Conservation (phyloP, 129 eudicot genomes). For the Glebionis coronaria region DNA sequence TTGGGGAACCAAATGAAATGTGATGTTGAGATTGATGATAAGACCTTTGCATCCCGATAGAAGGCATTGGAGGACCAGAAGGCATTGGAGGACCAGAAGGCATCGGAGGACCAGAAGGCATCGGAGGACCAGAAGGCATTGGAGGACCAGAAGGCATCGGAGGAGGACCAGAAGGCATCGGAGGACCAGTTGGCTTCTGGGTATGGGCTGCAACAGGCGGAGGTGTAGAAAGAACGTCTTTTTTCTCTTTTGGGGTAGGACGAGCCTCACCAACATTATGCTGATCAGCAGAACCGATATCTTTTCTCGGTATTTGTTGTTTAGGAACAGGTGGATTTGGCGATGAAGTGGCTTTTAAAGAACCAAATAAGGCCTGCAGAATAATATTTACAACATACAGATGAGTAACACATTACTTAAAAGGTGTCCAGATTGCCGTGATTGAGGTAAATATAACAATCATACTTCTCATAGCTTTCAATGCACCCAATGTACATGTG, state of each 20-base stretch:
- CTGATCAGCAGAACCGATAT: conserved; percentile 34
- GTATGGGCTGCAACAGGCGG: conserved; percentile 40
- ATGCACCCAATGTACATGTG: not conserved
- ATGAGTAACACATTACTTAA: not conserved
- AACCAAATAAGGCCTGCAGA: conserved; percentile 59
- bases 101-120: conserved; percentile 40
- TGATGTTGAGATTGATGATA: conserved; percentile 64
- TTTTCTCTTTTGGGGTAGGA: conserved; percentile 40
- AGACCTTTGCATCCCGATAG: conserved; percentile 48
- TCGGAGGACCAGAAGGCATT: conserved; percentile 39
- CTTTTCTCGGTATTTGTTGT: conserved; percentile 56
- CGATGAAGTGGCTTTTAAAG: conserved; percentile 42
- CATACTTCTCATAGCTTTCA: conserved; percentile 3
- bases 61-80: conserved; percentile 45
- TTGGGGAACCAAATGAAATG: conserved; percentile 67
- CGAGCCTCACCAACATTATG: conserved; percentile 43
- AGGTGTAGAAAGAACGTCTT: conserved; percentile 41
- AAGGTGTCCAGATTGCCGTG: not conserved
- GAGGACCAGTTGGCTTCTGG: conserved; percentile 61
- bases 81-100: conserved; percentile 41
- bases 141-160: no score
- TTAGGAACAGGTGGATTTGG: conserved; percentile 51
- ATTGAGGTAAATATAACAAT: not conserved
- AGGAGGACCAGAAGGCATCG: conserved; percentile 32
- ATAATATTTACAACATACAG: conserved; percentile 5